Evolutionary conservation across 768 basidiomycete genomes (phyloP).

Genomic region (Boletus edulis): DNA sequence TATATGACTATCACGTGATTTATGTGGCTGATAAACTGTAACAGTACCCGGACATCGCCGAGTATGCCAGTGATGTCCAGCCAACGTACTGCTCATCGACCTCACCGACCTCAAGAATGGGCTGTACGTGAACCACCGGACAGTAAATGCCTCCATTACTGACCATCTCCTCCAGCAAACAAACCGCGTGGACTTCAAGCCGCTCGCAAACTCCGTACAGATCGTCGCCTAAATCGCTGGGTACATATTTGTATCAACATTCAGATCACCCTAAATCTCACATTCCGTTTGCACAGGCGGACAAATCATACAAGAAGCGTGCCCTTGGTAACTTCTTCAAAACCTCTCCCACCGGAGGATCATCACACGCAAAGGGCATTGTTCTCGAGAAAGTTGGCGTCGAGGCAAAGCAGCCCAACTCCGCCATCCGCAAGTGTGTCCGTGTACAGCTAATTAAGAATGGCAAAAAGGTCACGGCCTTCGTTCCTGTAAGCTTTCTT

Average conservation of each 20-base stretch:
- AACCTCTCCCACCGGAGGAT: constrained; percentile 98
- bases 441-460: constrained; percentile 99
- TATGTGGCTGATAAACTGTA: constrained; percentile 41
- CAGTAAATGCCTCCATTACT: constrained; percentile 1
- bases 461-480: constrained; percentile 99
- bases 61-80: constrained; percentile 1
- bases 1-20: constrained; percentile 4
- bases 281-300: constrained; percentile 58
- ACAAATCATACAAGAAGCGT: constrained; percentile 99
- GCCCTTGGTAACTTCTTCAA: constrained; percentile 99
- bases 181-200: constrained; percentile 99
- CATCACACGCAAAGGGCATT: constrained; percentile 99
- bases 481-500: constrained; percentile 80
- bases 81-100: constrained; percentile 37
- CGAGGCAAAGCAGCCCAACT: constrained; percentile 99
- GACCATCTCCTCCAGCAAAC: constrained; percentile 59
- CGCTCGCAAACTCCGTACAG: constrained; percentile 94
- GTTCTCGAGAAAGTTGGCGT: constrained; percentile 99
- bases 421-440: constrained; percentile 99
- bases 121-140: constrained; percentile 59
- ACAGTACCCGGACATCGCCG: constrained; percentile 38
- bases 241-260: constrained; percentile 43
- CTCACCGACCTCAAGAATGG: constrained; percentile 68
- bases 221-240: constrained; percentile 97
- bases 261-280: constrained; percentile 13